Evolutionary conservation across 2,329 filamentous ascomycete species (phyloP), one percentile per base, ranked within the genome.

Genomic region (Podosphaera fusca): DNA sequence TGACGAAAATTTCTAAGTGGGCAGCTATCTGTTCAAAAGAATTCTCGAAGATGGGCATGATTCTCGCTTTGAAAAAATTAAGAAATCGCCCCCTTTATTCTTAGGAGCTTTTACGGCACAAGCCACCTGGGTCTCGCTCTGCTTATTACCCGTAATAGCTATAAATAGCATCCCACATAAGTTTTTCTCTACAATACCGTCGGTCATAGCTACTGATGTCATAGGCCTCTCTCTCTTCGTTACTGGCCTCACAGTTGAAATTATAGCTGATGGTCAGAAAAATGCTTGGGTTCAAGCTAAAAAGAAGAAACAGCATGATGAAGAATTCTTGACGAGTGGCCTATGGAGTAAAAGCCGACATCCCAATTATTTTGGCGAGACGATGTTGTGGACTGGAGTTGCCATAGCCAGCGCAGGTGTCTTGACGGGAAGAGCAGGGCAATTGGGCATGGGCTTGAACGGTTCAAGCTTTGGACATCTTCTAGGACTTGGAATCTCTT

Each of bases 321-420:
- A 85, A 67, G 74, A 79, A 51, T 85, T 85, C 63, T 65, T 85
- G 60, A 82, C 80, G 0, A 67, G 70, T 0, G 82, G 82, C 0
- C 63, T 85, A 40, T 85, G 81, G 77, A 70, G 72, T 4, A 74
- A 75, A 64, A 77, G 73, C 53, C 70, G 79, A 59, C 79, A 83
- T 67, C 82, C 82, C 0, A 83, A 85, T 64, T 85, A 85, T 70
- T 83, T 85, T 65, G 82, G 82, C n/a, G 82, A 85, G 67, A 74
- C 73, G 34, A 81, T 78, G 9, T 70, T 86, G 36, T 86, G 81
- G 82, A 79, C 76, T 0, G 82, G 82, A 1, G 76, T 85, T 58
- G 80, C 81, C 0, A 75, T 78, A 4, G 69, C 73, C 0, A 74
- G 78, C 0, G 78, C 75, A 0, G 79, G 80, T 0, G 70, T 79